Evolutionary conservation across 164 flowering plant species (phyloP).

Genomic region (Liriodendron chinense): DNA sequence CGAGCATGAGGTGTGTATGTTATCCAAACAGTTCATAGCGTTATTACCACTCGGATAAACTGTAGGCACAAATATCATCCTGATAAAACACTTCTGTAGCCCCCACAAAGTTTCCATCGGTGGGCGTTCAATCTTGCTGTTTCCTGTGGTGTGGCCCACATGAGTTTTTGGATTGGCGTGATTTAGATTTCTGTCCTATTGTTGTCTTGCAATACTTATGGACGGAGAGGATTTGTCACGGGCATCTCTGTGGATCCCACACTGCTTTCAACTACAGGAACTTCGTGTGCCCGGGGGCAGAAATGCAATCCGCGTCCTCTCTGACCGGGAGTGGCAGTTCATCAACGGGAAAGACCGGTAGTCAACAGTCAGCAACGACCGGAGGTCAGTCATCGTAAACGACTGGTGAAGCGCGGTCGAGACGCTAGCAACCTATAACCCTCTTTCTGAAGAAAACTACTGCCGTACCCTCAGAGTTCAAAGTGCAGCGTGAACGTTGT

Average conservation of each 20-base stretch:
- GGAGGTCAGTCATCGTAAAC: neutral
- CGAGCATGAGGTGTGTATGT: too few species aligned
- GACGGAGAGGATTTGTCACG: too few species aligned
- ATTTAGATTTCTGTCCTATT: too few species aligned
- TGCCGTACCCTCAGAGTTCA: neutral
- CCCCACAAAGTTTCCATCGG: too few species aligned
- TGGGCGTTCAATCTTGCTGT: too few species aligned
- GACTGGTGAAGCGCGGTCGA: neutral
- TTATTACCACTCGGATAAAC: too few species aligned
- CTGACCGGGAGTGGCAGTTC: neutral
- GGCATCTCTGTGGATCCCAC: neutral
- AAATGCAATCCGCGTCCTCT: neutral
- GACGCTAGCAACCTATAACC: neutral
- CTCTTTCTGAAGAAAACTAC: neutral
- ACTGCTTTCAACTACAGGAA: neutral
- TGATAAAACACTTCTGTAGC: too few species aligned
- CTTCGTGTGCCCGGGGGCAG: neutral
- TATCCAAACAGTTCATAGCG: too few species aligned
- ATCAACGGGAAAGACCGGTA: neutral
- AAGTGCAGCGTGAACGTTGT: too few species aligned
- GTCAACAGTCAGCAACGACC: neutral
- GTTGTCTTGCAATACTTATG: neutral
- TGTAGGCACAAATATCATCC: too few species aligned
- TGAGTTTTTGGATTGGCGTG: too few species aligned
- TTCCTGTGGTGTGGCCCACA: too few species aligned